Conservation (phyloP, 2,329 filamentous ascomycete species). For the Cercospora sesami region DNA sequence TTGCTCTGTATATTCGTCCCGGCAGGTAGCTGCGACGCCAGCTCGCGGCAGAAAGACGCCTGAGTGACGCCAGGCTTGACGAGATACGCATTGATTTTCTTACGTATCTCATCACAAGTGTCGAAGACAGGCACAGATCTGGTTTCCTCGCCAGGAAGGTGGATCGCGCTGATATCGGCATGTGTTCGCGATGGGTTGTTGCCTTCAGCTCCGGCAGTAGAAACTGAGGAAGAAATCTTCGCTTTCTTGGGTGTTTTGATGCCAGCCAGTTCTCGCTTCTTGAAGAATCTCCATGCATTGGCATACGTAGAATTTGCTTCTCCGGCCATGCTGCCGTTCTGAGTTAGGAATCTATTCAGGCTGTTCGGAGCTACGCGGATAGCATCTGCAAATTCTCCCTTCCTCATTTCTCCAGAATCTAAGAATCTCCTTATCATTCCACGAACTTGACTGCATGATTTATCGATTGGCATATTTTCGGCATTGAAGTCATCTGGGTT, state of each 20-base stretch:
- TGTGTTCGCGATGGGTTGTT: constrained; percentile 33
- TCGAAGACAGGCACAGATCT: constrained; percentile 55
- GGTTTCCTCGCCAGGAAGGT: constrained; percentile 51
- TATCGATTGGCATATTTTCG: constrained; percentile 22
- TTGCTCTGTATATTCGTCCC: constrained; percentile 45
- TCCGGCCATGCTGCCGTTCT: constrained; percentile 45
- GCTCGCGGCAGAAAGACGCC: constrained; percentile 53
- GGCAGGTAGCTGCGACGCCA: constrained; percentile 46
- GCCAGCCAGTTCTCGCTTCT: constrained; percentile 52
- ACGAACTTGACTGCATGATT: constrained; percentile 40
- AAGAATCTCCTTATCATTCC: constrained; percentile 47
- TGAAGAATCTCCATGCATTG: constrained; percentile 47
- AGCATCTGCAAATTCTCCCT: constrained; percentile 45
- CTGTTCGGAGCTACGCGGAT: constrained; percentile 41
- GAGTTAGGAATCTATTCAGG: constrained; percentile 53
- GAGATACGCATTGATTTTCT: constrained; percentile 57
- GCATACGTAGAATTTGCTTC: constrained; percentile 36
- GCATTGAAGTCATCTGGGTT: constrained; percentile 23
- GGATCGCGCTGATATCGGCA: constrained; percentile 45
- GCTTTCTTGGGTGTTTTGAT: constrained; percentile 42
- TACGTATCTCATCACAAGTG: constrained; percentile 59
- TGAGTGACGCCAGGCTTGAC: constrained; percentile 51
- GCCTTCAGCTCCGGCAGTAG: constrained; percentile 2
- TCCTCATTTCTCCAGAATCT: constrained; percentile 48
- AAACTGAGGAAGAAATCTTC: constrained; percentile 30